Percentiles rank a stretch among this genome's conserved stretches.
These are phyloP conservation scores for Cucumis sativus DNA, from an alignment of 306 rosid species.

Conservation along the genomic window Cucumber_9930_V3 NC_026659.2:8030501-8031000, in stretches of 20 bases:
- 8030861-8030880: background rate
- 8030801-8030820: background rate
- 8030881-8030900: background rate
- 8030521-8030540: slow-evolving; percentile 5
- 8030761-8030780: background rate
- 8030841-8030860: background rate
- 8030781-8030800: slow-evolving; percentile 17
- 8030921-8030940: background rate
- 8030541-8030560: slow-evolving; percentile 13
- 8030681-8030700: background rate
- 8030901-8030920: background rate
- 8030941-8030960: background rate
- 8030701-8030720: background rate
- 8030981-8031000: background rate
- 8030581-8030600: background rate
- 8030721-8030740: background rate
- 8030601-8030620: background rate
- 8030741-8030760: background rate
- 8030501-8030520: slow-evolving; percentile 31
- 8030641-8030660: background rate
- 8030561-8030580: slow-evolving; percentile 18
- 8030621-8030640: background rate
- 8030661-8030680: background rate
- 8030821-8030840: background rate
- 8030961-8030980: background rate